Base-by-base conservation (phyloP, 2,329 filamentous ascomycete genomes). In the Verticillium tricorpus region DNA sequence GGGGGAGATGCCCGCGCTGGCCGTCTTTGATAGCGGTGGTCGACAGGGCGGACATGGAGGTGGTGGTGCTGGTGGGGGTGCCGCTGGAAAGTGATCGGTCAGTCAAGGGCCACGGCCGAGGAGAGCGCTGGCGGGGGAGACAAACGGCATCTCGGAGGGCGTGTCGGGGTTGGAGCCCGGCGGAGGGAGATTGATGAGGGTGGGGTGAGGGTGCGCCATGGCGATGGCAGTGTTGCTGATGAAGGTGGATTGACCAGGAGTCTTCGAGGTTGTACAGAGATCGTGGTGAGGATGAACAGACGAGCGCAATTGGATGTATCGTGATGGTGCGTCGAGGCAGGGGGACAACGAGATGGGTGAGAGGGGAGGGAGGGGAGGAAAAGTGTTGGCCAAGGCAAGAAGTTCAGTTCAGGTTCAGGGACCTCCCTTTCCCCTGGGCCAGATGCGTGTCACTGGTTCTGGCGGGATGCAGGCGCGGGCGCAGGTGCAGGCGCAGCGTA, bases 1-100 rank as follows among this genome's bases (percentile, higher is more conserved):
- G 83, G 32, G 87, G 85, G 32, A 89, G 83, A 72, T 93, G 87
- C 66, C 94, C 94, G 64, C 92, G 91, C 72, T 97, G 92, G 69
- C 94, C 94, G 73, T 98, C 94, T 77, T 97, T 97, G 82, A 97
- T 97, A 59, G 94, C 94, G 14, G 92, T 95, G 19, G 94, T 97
- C 17, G 92, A 96, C 57, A 98, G 85, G 50, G 93, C 89, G 31
- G 92, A 97, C 70, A 98, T 89, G 59, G 93, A 96, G 14, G 93
- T 97, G 3, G 92, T 96, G 50, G 91, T 90, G 67, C 92, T 96
- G 67, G 95, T 97, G 3, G 94, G 94, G 2, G 94, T 98, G 70
- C 94, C 93, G 66, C 92, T 96, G 66, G 60, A 67, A 58, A 35
- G 60, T 61, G 67, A 54, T 54, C 68, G 63, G 66, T 60, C 56